Base-by-base conservation (phyloP, 305 asterid genomes). In the Ajuga reptans region DNA sequence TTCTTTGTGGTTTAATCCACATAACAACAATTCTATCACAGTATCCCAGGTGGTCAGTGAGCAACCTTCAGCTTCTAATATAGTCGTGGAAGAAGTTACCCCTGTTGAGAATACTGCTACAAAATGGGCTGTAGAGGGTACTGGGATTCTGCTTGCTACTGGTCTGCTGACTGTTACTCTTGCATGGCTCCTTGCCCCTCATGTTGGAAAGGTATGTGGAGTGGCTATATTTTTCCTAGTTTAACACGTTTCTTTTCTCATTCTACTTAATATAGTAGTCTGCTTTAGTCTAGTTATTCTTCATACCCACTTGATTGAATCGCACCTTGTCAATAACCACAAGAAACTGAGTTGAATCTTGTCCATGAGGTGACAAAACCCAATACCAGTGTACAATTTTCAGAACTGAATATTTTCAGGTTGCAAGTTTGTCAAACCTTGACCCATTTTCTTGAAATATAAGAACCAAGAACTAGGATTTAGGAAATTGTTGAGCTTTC, bases 121-220 rank as follows among this genome's bases (percentile, higher is more conserved):
- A 37, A 87, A 80, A 79, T 91, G 95, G 97, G 95, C 92, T 43
- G 96, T 89, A 4, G 96, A 89, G 78, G 86, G 91, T 70, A 89
- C 95, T 21, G 97, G 95, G 55, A 87, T 91, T 72, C 81, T 91
- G 72, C 90, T 91, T 61, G 97, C 97, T 17, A 86, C 97, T 10
- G 97, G 97, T 65, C 87, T 91, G 72, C 88, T 91, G 78, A 91
- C 96, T 61, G 91, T 91, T 53, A 87, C 93, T 41, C 91, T 91
- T 64, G 93, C 96, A 3, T 89, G 97, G 96, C 86, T 91, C 54
- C 85, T 91, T 71, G 95, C 96, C 63, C 96, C 97, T 67, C 95
- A 85, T 69, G 97, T 91, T 58, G 96, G 97, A 77, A 87, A 91
- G 97, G 96, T 90, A 79, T 39, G 69, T 63, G 60, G 70, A 42